phyloP scores from a whole-genome alignment of 495 filamentous ascomycete genomes.

The Ramalina intermedia region DNA sequence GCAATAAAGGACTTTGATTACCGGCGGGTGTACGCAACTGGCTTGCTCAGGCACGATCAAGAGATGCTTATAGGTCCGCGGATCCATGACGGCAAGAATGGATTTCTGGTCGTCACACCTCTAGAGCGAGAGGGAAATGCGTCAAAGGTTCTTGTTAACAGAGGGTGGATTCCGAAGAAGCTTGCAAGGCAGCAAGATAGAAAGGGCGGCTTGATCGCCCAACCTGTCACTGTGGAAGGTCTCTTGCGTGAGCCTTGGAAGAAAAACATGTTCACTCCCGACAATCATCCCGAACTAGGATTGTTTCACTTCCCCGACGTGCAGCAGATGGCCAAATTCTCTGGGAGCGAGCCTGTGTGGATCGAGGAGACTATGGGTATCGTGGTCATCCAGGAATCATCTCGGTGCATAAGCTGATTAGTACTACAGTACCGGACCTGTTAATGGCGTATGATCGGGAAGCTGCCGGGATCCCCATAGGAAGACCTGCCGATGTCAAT shows the following conservation, averaged over 20 bases:
- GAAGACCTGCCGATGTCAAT: slow-evolving; percentile 80
- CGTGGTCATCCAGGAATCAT: slow-evolving; percentile 1
- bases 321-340: slow-evolving; percentile 74
- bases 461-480: slow-evolving; percentile 79
- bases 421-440: slow-evolving; percentile 54
- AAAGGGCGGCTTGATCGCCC: slow-evolving; percentile 39
- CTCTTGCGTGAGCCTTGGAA: slow-evolving; percentile 80
- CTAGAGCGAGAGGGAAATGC: slow-evolving; percentile 53
- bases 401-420: slow-evolving; percentile 6
- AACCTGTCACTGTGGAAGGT: slow-evolving; percentile 64
- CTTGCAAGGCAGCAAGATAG: slow-evolving; percentile 47
- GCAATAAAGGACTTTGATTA: slow-evolving; percentile 86
- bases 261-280: slow-evolving; percentile 94
- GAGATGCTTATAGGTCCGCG: slow-evolving; percentile 94
- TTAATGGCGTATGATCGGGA: slow-evolving; percentile 54
- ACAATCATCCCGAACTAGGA: slow-evolving; percentile 63
- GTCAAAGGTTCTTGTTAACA: slow-evolving; percentile 64
- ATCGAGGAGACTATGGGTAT: slow-evolving; percentile 91
- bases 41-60: slow-evolving; percentile 65
- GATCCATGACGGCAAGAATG: slow-evolving; percentile 75
- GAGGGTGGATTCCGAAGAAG: slow-evolving; percentile 79
- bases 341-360: slow-evolving; percentile 80
- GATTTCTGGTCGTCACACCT: slow-evolving; percentile 81
- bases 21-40: slow-evolving; percentile 65
- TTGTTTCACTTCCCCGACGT: slow-evolving; percentile 96